Base-by-base conservation (phyloP, 176 grass and related monocot species). In the Paspalum vaginatum region DNA sequence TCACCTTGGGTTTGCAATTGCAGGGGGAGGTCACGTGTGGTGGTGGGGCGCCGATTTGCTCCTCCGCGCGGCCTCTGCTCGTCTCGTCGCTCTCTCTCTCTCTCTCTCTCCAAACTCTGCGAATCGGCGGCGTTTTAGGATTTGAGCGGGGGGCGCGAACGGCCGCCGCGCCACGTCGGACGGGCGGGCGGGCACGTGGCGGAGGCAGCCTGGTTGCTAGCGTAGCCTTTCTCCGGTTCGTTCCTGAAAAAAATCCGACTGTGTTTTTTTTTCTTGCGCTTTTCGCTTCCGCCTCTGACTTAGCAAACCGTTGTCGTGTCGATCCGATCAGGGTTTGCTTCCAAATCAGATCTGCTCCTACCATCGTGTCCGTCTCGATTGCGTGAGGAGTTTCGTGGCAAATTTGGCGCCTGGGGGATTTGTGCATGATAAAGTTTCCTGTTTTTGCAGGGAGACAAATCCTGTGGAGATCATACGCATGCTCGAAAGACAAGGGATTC, bases 81-180 rank as follows among this genome's bases (percentile, higher is more conserved):
- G 72, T 49, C 37, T 43, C 22, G 39, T 11, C 10, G 38, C 2
- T 66, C 50, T 44, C 51, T 12, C 32, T 6, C 15, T 52, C 1
- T 45, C 68, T 71, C 61, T 16, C 38, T 32, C 71, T 42, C 20
- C 32, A 60, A 27, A 52, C 70, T 57, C 87, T 75, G 87, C 81
- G 62, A 51, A 79, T 81, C 78, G 72, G 87, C 82, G 77, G 72
- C 87, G 78, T 85, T 85, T 37, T 76, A 85, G 87, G 87, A 81
- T 85, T 81, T 43, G 47, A 72, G 83, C 66, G 78, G 10, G 40
- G 81, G 50, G 75, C 71, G 63, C 71, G 71, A 89, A 89, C 83
- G 78, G 87, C 72, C 78, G 59, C 50, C 21, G 78, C 72, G 72
- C 87, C 87, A 85, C 87, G 87, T 72, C 72, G 37, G 83, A 78